Conservation (phyloP, 352 stramenopile species). For the Pythium volutum region DNA sequence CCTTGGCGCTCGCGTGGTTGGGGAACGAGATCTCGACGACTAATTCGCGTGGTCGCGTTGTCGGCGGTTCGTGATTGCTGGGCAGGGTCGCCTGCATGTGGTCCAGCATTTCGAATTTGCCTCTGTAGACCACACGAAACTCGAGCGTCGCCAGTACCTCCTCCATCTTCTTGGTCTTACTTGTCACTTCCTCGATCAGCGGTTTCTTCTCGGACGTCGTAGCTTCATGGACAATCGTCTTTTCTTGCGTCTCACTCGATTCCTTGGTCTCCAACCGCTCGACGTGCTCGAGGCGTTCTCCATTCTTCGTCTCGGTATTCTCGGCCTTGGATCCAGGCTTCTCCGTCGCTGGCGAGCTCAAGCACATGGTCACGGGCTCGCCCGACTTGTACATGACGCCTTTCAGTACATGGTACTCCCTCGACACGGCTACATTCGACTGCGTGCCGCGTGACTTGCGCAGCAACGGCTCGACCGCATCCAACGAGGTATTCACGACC, state of each 20-base stretch:
- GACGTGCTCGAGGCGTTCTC: neutral
- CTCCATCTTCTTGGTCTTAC: neutral
- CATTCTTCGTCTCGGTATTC: no score
- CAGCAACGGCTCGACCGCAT: conserved; percentile 69
- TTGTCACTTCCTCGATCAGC: neutral
- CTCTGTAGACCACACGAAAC: conserved; percentile 62
- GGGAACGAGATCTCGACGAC: conserved; percentile 68
- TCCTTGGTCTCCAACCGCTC: neutral
- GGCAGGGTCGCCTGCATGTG: conserved; percentile 56
- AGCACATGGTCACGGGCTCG: conserved; percentile 72
- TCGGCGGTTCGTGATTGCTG: conserved; percentile 23
- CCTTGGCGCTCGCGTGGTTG: conserved; percentile 45
- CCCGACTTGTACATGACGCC: conserved; percentile 86
- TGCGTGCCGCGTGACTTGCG: conserved; percentile 35
- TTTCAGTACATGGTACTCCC: conserved; percentile 81
- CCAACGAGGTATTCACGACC: conserved; percentile 84
- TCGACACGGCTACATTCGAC: conserved; percentile 21
- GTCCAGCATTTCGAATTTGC: conserved; percentile 67
- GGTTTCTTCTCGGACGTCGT: neutral
- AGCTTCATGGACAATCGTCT: conserved; percentile 5
- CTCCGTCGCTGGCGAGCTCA: conserved; percentile 23
- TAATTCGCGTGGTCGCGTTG: conserved; percentile 52
- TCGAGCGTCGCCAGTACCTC: conserved; percentile 38
- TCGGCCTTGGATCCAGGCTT: neutral
- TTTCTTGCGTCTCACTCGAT: neutral